Evolutionary conservation across 352 stramenopile genomes (phyloP), one percentile per base, ranked within the genome.

Genomic region (Halophytophthora polymorphica): DNA sequence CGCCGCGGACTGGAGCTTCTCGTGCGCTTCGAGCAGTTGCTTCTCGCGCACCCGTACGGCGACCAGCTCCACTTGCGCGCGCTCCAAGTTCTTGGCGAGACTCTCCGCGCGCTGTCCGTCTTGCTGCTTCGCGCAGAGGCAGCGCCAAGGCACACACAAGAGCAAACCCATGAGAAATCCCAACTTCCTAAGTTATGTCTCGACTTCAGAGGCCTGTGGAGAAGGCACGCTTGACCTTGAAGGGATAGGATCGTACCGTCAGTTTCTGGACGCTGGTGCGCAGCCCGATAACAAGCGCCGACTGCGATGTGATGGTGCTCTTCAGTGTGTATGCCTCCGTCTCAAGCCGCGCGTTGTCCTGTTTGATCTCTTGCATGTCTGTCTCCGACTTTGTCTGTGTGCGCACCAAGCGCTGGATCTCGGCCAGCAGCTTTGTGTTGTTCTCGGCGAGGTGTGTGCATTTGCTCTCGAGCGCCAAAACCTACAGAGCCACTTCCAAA

Each of bases 391-490:
- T 70, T 2, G 50, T 61, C 34, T 88, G 65, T 1, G 50, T 64
- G 12, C 80, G 77, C 54, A 88, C 73, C 13, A 86, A 56, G 25
- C 81, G 69, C 40, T 88, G 64, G 25, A 90, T 88, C 53, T 74
- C 83, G 2, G 28, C 34, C n/a, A 90, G 39, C 2, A 90, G 62
- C n/a, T 72, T 77, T 41, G 85, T 86, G 64, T 84, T 88, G 54
- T 88, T 90, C 18, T 80, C 72, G 43, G 70, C 63, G 44, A 84
- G 50, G 38, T 88, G 76, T 31, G 73, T 67, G 28, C 66, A 83
- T 3, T 70, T 64, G 37, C 78, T 86, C 40, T 86, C 72, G n/a
- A 88, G 57, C 15, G 70, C 72, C 19, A 86, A 22, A 6, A 88
- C 64, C 79, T 90, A 42, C 21, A 45, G 5, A 35, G 29, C 42